A percentile compares a stretch with the other conserved stretches of the same genome.
These are phyloP conservation scores for Saccharomyces hybrid DNA, from an alignment of 1,139 yeast species.

Conservation along the genomic window DNA sequence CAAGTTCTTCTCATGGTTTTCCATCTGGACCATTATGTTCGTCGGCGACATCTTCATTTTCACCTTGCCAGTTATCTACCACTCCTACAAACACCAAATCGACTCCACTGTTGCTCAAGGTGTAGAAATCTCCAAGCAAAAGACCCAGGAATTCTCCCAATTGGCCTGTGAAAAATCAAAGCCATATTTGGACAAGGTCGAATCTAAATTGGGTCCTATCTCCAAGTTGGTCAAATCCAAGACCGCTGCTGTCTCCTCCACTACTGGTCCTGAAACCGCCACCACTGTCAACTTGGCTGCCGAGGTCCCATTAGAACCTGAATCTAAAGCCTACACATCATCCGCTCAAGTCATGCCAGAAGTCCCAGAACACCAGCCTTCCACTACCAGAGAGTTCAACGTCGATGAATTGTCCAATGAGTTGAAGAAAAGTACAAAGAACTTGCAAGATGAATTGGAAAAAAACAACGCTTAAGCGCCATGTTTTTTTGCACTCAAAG, in stretches of 20 bases:
- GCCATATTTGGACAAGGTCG: slow-evolving; percentile 36
- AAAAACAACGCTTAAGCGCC: slow-evolving; percentile 17
- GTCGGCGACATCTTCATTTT: slow-evolving; percentile 55
- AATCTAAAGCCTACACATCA: slow-evolving; percentile 8
- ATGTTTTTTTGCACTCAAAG: neutral
- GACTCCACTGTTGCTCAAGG: slow-evolving; percentile 61
- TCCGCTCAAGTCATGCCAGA: slow-evolving; percentile 8
- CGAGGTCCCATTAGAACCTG: slow-evolving; percentile 20
- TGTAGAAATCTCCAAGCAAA: slow-evolving; percentile 48
- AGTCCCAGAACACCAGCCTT: slow-evolving; percentile 18
- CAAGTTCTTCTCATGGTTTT: slow-evolving; percentile 68
- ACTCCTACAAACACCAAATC: slow-evolving; percentile 68
- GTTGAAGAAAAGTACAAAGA: slow-evolving; percentile 20
- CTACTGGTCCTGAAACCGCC: slow-evolving; percentile 43
- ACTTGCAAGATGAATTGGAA: slow-evolving; percentile 28
- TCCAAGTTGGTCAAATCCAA: slow-evolving; percentile 49
- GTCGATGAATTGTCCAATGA: slow-evolving; percentile 18
- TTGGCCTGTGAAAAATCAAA: slow-evolving; percentile 49
- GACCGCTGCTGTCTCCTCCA: slow-evolving; percentile 39
- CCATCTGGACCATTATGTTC: slow-evolving; percentile 61
- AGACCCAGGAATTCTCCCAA: slow-evolving; percentile 45
- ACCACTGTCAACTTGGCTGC: slow-evolving; percentile 30
- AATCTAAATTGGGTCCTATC: slow-evolving; percentile 58
- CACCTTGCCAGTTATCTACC: slow-evolving; percentile 68
- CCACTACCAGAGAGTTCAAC: slow-evolving; percentile 17